Percentiles rank a stretch among this genome's conserved stretches.
Conservation (phyloP, 768 basidiomycete species). For the Antrodiella citrinella region DNA sequence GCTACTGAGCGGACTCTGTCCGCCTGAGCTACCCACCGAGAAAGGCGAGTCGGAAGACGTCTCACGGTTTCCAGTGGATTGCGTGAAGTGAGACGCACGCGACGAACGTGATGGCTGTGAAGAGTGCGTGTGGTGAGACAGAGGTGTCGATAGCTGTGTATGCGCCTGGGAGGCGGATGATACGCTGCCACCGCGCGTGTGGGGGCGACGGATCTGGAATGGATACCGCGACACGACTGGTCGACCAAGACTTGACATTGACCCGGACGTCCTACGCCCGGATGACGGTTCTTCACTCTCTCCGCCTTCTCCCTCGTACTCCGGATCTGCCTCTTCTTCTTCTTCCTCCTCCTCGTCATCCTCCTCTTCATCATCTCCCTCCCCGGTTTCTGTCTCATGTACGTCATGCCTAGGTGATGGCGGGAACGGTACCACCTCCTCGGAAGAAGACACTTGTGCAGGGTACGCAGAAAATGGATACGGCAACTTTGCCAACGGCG, state of each 20-base stretch:
- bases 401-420: conserved; percentile 43
- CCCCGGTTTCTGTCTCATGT: conserved; percentile 12
- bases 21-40: conserved; percentile 29
- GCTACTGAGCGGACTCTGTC: conserved; percentile 16
- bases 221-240: conserved; percentile 66
- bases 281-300: conserved; percentile 43
- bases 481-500: conserved; percentile 44
- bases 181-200: conserved; percentile 32
- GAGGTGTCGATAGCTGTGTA: conserved; percentile 4
- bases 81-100: conserved; percentile 27
- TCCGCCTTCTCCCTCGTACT: conserved; percentile 25
- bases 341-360: conserved; percentile 29
- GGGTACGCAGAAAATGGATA: conserved; percentile 66
- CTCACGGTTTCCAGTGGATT: conserved; percentile 57
- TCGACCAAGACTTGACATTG: conserved; percentile 80
- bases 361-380: conserved; percentile 17
- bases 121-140: conserved; percentile 13
- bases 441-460: conserved; percentile 47
- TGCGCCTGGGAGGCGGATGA: conserved; percentile 23
- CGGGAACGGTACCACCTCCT: conserved; percentile 71
- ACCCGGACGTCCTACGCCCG: conserved; percentile 58
- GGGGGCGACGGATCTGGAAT: conserved; percentile 53
- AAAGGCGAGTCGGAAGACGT: conserved; percentile 48
- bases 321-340: conserved; percentile 40
- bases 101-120: conserved; percentile 35